These are phyloP conservation scores for Trametes cinnabarina DNA, from an alignment of 768 basidiomycete genomes.

Conservation along the genomic window DNA sequence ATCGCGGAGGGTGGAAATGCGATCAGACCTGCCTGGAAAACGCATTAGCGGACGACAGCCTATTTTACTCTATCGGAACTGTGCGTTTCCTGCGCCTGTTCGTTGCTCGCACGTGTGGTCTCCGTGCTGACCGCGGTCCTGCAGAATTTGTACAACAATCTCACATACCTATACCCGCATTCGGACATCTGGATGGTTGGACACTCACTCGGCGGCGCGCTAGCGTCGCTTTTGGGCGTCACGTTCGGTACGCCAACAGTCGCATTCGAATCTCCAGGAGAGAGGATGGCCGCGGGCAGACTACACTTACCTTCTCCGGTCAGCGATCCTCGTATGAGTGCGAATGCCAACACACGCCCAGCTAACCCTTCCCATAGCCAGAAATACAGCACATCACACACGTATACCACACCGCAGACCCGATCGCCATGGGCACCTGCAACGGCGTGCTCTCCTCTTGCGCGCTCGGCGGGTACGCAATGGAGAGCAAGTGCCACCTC, in stretches of 20 bases:
- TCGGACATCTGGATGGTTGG: conserved; percentile 87
- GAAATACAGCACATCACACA: conserved; percentile 82
- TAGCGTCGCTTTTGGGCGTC: conserved; percentile 79
- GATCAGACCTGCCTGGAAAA: conserved; percentile 74
- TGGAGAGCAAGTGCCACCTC: conserved; percentile 84
- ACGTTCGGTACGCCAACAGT: conserved; percentile 90
- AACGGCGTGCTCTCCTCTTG: conserved; percentile 81
- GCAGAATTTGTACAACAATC: conserved; percentile 91
- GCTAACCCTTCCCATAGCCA: conserved; percentile 41
- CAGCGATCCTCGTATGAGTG: conserved; percentile 25
- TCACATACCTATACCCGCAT: conserved; percentile 88
- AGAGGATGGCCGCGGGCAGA: conserved; percentile 71
- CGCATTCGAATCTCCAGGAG: conserved; percentile 87
- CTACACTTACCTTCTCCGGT: conserved; percentile 88
- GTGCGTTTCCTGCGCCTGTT: conserved; percentile 43
- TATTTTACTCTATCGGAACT: conserved; percentile 89
- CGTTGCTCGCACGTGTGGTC: background rate
- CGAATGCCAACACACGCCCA: background rate
- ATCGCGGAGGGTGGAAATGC: conserved; percentile 77
- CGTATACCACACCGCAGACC: conserved; percentile 92
- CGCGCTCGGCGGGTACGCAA: conserved; percentile 83
- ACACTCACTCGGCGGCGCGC: conserved; percentile 67
- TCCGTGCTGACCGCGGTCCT: background rate
- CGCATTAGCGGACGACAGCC: conserved; percentile 70
- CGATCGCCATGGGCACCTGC: conserved; percentile 88